Evolutionary conservation across 768 basidiomycete genomes (phyloP).

Genomic region (Psilocybe cubensis): DNA sequence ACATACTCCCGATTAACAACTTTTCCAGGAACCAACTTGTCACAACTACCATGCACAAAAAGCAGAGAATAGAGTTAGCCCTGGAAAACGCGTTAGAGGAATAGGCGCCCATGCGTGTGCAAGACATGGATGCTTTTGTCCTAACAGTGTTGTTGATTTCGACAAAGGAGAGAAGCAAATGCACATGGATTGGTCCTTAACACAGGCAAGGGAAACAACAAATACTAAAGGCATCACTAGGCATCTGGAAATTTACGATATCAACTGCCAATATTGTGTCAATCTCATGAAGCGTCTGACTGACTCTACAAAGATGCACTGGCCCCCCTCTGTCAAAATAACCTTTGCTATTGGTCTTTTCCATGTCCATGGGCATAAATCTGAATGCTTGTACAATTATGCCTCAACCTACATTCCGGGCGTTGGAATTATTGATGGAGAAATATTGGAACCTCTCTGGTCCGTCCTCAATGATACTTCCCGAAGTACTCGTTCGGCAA

Average conservation of each 20-base stretch:
- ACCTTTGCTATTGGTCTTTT: conserved; percentile 15
- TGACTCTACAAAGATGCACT: background rate
- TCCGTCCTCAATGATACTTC: conserved; percentile 26
- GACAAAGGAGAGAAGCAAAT: conserved; percentile 7
- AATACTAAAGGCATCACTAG: background rate
- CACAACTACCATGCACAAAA: background rate
- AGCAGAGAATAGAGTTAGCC: background rate
- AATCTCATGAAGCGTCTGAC: background rate
- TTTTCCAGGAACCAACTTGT: background rate
- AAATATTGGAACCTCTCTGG: conserved; percentile 39
- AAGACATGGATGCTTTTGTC: conserved; percentile 2
- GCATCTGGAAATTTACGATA: background rate
- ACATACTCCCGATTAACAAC: no score
- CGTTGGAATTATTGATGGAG: conserved; percentile 27
- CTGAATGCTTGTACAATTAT: conserved; percentile 26
- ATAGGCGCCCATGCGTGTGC: background rate
- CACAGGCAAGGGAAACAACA: background rate
- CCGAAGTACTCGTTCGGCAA: conserved; percentile 22
- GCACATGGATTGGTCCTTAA: background rate
- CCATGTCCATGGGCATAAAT: conserved; percentile 31
- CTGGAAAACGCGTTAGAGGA: background rate
- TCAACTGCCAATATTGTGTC: background rate
- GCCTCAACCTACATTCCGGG: conserved; percentile 30
- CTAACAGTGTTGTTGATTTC: background rate
- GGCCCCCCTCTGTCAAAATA: background rate